Evolutionary conservation across 2,329 filamentous ascomycete species (phyloP).

Genomic region (Eutypa lata): DNA sequence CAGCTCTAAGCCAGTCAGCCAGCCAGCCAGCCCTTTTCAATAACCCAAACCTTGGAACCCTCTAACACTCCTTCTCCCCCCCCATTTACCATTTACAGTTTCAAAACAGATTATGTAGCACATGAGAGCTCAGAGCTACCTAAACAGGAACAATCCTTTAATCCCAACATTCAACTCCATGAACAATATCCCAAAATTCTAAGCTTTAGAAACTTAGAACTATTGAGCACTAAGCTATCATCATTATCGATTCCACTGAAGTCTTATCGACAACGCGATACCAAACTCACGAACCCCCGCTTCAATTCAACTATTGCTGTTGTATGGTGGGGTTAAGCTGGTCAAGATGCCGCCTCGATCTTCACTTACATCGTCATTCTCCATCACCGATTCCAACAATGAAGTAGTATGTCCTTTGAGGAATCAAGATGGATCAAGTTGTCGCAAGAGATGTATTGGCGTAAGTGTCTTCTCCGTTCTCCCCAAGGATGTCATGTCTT

Average conservation of each 20-base stretch:
- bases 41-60: neutral
- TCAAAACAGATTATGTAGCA: slow-evolving; percentile 46
- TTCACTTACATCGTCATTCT: slow-evolving; percentile 85
- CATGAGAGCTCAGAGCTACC: slow-evolving; percentile 37
- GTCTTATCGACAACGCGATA: slow-evolving; percentile 23
- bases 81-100: slow-evolving; percentile 22
- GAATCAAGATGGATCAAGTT: slow-evolving; percentile 95
- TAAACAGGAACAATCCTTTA: slow-evolving; percentile 17
- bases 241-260: slow-evolving; percentile 11
- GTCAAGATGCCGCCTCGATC: slow-evolving; percentile 84
- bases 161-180: slow-evolving; percentile 10
- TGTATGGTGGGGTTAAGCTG: slow-evolving; percentile 49
- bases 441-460: slow-evolving; percentile 95
- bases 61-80: slow-evolving; percentile 13
- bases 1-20: neutral
- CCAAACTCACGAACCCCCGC: slow-evolving; percentile 19
- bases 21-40: neutral
- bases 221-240: slow-evolving; percentile 11
- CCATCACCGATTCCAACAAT: slow-evolving; percentile 86
- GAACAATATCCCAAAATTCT: slow-evolving; percentile 2
- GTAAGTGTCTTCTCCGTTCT: slow-evolving; percentile 60
- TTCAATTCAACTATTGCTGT: slow-evolving; percentile 32
- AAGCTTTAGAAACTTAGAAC: slow-evolving; percentile 14
- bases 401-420: slow-evolving; percentile 95
- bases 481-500: slow-evolving; percentile 1